Percentiles rank a stretch among this genome's conserved stretches.
phyloP scores from a whole-genome alignment of 192 early-diverging fungal genomes.

The Coemansia sp. region DNA sequence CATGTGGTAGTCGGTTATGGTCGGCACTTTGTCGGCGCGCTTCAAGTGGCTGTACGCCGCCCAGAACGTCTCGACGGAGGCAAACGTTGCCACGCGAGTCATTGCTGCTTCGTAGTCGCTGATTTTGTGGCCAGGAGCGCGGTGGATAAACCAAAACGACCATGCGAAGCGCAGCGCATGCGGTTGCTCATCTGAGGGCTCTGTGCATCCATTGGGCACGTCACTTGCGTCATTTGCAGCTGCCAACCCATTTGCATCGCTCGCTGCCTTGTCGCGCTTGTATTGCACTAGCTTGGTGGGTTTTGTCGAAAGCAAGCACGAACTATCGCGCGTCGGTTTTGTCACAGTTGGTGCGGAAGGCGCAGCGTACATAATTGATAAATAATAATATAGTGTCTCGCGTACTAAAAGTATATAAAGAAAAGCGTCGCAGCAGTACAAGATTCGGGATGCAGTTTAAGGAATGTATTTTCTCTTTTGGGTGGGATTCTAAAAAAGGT shows the following conservation, averaged over 20 bases:
- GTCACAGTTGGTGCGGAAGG: conserved; percentile 25
- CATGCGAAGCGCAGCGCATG: conserved; percentile 79
- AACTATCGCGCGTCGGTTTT: conserved; percentile 24
- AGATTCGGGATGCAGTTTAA: background rate
- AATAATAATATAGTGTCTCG: background rate
- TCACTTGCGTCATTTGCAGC: too few relatives aligned
- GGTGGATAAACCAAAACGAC: conserved; percentile 96
- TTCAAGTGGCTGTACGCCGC: conserved; percentile 74
- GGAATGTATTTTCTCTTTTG: background rate
- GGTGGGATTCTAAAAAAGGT: background rate
- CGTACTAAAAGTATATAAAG: background rate
- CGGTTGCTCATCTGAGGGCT: background rate
- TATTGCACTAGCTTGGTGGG: conserved; percentile 37
- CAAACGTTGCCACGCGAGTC: conserved; percentile 81
- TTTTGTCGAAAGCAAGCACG: conserved; percentile 18
- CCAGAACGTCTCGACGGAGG: conserved; percentile 79
- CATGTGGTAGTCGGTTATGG: conserved; percentile 88
- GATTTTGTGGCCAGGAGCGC: conserved; percentile 81
- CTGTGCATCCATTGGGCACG: too few relatives aligned
- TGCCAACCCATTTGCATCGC: background rate
- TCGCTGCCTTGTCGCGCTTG: conserved; percentile 30
- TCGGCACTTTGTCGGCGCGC: conserved; percentile 80
- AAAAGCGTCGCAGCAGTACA: background rate
- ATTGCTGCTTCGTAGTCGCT: conserved; percentile 85
- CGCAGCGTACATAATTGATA: conserved; percentile 34